Evolutionary conservation across 2,329 filamentous ascomycete species (phyloP), one percentile per base, ranked within the genome.

Genomic region (Rhinocladiella similis): DNA sequence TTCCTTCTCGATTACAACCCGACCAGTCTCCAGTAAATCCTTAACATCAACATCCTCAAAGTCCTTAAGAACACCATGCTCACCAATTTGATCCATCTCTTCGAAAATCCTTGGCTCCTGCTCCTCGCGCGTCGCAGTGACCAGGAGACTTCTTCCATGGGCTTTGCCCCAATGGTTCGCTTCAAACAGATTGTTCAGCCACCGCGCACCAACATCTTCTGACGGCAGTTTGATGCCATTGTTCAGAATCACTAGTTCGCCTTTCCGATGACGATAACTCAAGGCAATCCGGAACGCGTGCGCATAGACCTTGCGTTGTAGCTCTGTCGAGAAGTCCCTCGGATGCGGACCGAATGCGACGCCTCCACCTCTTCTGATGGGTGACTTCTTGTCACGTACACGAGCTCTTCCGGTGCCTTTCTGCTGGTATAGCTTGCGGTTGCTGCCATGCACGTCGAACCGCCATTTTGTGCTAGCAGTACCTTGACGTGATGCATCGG

Each of bases 251-350:
- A 97, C 79, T 67, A 99, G 77, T 77, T 97, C 90, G 47, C 92
- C 94, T 64, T 86, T 85, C 63, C 87, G 82, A 75, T 94, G 97
- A 58, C 94, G 86, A 78, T 96, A 96, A 69, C 89, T 94, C 63
- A 99, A 81, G 10, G 94, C 94, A 42, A 89, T 97, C 70, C 94
- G 85, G 90, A 91, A 97, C 9, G 94, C 94, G 66, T 95, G 81
- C 74, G 97, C 92, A 77, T 99, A 99, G 47, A 96, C 84, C 78
- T 97, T 97, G 70, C 83, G 82, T 66, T 88, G 91, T 53, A 99
- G 80, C 14, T 83, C 82, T 19, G 92, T 95, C 58, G 84, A 84
- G 70, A 99, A 99, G 76, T 97, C 91, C 71, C 94, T 83, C 22
- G 92, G 92, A 66, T 92, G 87, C 25, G 94, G 94, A n/a, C 94